Evolutionary conservation across 169 alveolate genomes (phyloP), one percentile per base, ranked within the genome.

Genomic region (Plasmodium gonderi): DNA sequence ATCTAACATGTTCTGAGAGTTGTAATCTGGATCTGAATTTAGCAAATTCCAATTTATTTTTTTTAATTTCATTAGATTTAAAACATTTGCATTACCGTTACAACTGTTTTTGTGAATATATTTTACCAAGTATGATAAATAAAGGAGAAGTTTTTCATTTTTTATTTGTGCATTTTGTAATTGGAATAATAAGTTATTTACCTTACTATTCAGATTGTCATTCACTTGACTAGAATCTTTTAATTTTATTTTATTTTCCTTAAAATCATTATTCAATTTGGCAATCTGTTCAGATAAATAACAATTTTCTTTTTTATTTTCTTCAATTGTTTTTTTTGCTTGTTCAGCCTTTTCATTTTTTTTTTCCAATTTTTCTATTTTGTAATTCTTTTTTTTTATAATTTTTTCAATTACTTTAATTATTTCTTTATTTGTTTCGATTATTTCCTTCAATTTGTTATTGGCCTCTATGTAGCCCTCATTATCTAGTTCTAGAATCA

Each of bases 331-430:
- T 51, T 87, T 75, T 87, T 87, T 82, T 38, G 93, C 79, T 67
- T 87, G 79, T 17, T 20, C 44, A 36, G 68, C 38, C 68, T 68
- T 87, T 74, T 87, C 69, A 87, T 87, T 87, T 87, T 87, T 82
- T 51, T 87, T 87, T 75, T 51, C 72, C 45, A 87, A 75, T 54
- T 87, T 87, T 74, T 87, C 93, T 75, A 87, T 87, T 87, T 87
- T 87, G 20, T 40, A 67, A 75, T 87, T 87, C 68, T 87, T 75
- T 78, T 87, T 87, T 44, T 75, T 40, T 47, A 87, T 23, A 49
- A 87, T 64, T n/a, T 75, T 75, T 87, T 87, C 93, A 11, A 87
- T 87, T 14, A 51, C 74, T 38, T 74, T 64, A 6, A 87, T 87
- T 75, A 87, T 75, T 87, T 87, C 93, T 75, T 87, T 87, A 44